These are phyloP conservation scores for Solanum ossicruentum DNA, from an alignment of 257 asterid genomes.

Conservation along the genomic window DNA sequence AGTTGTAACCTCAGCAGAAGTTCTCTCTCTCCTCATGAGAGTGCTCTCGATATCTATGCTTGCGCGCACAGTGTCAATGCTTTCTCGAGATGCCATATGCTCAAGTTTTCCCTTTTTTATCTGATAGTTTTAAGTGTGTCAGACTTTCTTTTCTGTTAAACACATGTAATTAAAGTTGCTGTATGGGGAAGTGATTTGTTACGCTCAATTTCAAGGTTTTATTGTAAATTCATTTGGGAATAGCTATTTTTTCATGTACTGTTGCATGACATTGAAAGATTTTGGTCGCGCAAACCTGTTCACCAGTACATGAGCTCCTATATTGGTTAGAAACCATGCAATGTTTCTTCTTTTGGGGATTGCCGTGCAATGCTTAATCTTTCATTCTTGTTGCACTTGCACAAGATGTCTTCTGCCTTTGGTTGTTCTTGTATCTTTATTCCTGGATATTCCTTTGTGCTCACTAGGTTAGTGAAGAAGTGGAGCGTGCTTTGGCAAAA, in stretches of 20 bases:
- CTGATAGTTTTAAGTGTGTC: neutral
- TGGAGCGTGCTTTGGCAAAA: slow-evolving; percentile 93
- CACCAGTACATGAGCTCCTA: neutral
- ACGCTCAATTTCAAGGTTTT: neutral
- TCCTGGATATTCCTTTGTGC: slow-evolving; percentile 4
- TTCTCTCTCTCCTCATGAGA: neutral
- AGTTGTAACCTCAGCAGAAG: neutral
- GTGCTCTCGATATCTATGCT: neutral
- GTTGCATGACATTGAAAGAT: neutral
- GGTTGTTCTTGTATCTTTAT: neutral
- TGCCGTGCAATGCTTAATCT: neutral
- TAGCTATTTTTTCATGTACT: neutral
- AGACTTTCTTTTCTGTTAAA: neutral
- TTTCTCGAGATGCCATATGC: neutral
- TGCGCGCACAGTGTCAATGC: neutral
- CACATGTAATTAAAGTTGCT: neutral
- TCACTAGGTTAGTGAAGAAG: slow-evolving; percentile 93
- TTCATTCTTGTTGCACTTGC: neutral
- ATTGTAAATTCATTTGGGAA: neutral
- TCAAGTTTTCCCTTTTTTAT: neutral
- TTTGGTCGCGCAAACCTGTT: neutral
- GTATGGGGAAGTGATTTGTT: neutral
- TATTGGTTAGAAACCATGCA: neutral
- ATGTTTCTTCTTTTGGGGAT: neutral
- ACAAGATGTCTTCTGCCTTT: neutral